Evolutionary conservation across 2,329 filamentous ascomycete genomes (phyloP), one percentile per base, ranked within the genome.

Genomic region (Botrytis elliptica): DNA sequence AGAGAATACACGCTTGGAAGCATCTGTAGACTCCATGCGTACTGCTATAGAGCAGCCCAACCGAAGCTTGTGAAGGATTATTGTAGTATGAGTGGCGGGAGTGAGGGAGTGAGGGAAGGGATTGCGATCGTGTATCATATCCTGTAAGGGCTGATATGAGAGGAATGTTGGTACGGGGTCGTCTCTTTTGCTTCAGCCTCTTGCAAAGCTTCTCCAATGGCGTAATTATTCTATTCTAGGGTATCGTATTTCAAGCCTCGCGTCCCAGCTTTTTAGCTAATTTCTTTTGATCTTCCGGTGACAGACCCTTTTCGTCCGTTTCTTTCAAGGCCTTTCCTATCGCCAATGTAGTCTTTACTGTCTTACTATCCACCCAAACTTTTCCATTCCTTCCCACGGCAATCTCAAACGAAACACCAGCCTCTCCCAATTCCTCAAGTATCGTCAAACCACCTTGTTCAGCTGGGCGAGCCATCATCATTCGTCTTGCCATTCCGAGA

Each of bases 351-450:
- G 90, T 90, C 83, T 88, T 92, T 55, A 91, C 84, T 75, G 86
- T 92, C 42, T 92, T 92, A 77, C 92, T 94, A 80, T 95, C 91
- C 22, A 98, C 92, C 94, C 96, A 98, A 36, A 98, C 88, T 82
- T 90, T 91, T 59, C 96, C 96, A 82, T 99, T 99, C 80, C 94
- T 89, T 29, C 96, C 96, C 14, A 97, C 93, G 0, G 95, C 95
- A 74, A 97, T 93, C 85, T 99, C 96, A 82, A 98, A 99, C 33
- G 92, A 90, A 22, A 97, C 83, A 71, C 93, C 95, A 74, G 91
- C 90, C 4, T 81, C 82, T 4, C 91, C 95, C 22, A 98, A 84
- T 80, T 94, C 92, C 76, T 97, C 93, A 73, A 98, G 83, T 40
- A 98, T 87, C 5, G 90, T 88, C 12, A 97, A 83, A 36, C 88